Conservation (phyloP, 495 filamentous ascomycete genomes). For the Neurospora sp. region DNA sequence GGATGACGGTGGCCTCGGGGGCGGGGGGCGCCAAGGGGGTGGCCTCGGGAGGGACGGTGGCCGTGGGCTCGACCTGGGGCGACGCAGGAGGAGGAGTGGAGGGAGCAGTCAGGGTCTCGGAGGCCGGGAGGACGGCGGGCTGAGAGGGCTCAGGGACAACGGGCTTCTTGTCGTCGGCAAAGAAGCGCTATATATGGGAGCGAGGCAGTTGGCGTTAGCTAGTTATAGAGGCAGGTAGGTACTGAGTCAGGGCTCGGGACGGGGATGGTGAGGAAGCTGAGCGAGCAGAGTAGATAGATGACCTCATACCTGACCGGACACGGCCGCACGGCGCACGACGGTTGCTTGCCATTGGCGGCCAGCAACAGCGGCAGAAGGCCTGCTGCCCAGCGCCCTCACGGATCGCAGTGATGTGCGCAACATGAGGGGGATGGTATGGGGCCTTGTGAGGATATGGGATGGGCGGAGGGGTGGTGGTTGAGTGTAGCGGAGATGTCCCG, state of each 20-base stretch:
- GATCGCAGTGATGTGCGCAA: conserved; percentile 56
- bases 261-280: not conserved
- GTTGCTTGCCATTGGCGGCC: conserved; percentile 48
- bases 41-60: conserved; percentile 50
- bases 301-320: conserved; percentile 23
- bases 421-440: conserved; percentile 49
- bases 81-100: conserved; percentile 35
- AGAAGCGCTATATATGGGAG: conserved; percentile 38
- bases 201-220: not conserved
- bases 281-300: conserved; percentile 2
- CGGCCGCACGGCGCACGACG: conserved; percentile 19
- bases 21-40: conserved; percentile 48
- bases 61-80: conserved; percentile 28
- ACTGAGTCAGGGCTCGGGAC: not conserved
- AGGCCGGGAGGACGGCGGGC: conserved; percentile 46
- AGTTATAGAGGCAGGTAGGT: not conserved
- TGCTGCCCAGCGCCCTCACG: conserved; percentile 42
- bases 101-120: conserved; percentile 43
- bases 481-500: conserved; percentile 26
- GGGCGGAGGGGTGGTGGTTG: conserved; percentile 18
- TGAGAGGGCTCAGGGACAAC: conserved; percentile 35
- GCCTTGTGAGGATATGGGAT: conserved; percentile 18
- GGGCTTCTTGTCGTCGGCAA: conserved; percentile 46
- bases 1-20: conserved; percentile 37
- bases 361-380: conserved; percentile 34